Evolutionary conservation across 441 rosid species (phyloP).

Genomic region (Breynia disticha): DNA sequence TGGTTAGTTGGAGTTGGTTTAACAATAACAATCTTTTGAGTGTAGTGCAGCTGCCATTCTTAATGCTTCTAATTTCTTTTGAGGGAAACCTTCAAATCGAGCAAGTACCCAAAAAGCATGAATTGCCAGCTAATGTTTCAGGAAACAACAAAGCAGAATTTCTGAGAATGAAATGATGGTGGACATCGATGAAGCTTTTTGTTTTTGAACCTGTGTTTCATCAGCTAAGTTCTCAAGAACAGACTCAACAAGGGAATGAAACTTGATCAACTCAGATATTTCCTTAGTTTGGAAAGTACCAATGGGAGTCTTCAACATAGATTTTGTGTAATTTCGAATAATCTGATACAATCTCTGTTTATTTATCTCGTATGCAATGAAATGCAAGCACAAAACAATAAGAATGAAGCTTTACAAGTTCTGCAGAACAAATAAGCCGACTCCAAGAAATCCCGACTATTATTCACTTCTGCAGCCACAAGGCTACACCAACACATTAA

Average conservation of each 20-base stretch:
- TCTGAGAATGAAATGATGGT: not conserved
- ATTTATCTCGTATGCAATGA: no score
- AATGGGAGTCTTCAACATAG: conserved; percentile 47
- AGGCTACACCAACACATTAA: no score
- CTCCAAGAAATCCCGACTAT: no score
- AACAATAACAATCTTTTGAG: conserved; percentile 39
- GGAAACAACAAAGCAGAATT: not conserved
- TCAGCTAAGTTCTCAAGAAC: conserved; percentile 71
- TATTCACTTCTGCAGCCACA: no score
- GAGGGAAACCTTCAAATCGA: conserved; percentile 81
- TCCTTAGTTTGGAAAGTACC: conserved; percentile 59
- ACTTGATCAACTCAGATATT: conserved; percentile 57
- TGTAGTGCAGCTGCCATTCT: conserved; percentile 61
- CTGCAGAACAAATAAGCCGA: no score
- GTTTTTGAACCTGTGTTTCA: conserved; percentile 42
- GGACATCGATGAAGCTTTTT: not conserved
- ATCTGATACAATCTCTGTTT: no score
- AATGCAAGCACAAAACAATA: no score
- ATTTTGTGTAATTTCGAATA: conserved; percentile 44
- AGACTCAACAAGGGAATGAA: conserved; percentile 57
- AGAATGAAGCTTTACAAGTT: no score
- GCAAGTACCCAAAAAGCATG: conserved; percentile 47
- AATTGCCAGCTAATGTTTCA: not conserved
- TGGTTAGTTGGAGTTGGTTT: conserved; percentile 26
- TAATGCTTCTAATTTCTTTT: conserved; percentile 66